Evolutionary conservation across 345 rosid species (phyloP).

Genomic region (Psidium guajava): DNA sequence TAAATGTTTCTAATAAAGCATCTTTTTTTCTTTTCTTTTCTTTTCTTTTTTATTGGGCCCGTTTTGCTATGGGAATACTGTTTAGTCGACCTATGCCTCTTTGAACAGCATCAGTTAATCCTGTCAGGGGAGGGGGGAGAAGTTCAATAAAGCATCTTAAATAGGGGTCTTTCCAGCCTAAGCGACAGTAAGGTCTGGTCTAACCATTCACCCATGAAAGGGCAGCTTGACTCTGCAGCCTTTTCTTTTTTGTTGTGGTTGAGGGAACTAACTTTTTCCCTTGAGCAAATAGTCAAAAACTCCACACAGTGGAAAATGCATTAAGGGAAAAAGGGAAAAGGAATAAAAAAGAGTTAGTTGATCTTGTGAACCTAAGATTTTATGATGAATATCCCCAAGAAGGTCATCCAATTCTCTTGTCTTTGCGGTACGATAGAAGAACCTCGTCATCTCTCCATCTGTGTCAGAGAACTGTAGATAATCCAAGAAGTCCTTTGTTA

Average conservation of each 20-base stretch:
- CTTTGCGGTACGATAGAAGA: constrained; percentile 78
- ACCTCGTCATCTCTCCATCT: constrained; percentile 64
- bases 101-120: no score
- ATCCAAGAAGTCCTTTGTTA: neutral
- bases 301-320: neutral
- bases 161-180: neutral
- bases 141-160: neutral
- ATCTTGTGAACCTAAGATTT: constrained; percentile 53
- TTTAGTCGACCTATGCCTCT: no score
- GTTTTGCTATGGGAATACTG: no score
- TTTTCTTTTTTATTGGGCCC: no score
- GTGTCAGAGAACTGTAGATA: constrained; percentile 54
- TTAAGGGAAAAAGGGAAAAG: neutral
- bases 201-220: neutral
- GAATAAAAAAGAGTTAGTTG: neutral
- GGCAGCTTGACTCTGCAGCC: neutral
- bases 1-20: neutral
- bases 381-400: constrained; percentile 94
- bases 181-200: neutral
- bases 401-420: constrained; percentile 77
- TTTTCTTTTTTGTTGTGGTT: neutral
- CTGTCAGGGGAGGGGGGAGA: neutral
- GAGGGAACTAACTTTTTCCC: neutral
- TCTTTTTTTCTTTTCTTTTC: neutral
- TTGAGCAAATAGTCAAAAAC: neutral